These are phyloP conservation scores for Didymella lethalis DNA, from an alignment of 2,329 filamentous ascomycete genomes.

Conservation along the genomic window DNA sequence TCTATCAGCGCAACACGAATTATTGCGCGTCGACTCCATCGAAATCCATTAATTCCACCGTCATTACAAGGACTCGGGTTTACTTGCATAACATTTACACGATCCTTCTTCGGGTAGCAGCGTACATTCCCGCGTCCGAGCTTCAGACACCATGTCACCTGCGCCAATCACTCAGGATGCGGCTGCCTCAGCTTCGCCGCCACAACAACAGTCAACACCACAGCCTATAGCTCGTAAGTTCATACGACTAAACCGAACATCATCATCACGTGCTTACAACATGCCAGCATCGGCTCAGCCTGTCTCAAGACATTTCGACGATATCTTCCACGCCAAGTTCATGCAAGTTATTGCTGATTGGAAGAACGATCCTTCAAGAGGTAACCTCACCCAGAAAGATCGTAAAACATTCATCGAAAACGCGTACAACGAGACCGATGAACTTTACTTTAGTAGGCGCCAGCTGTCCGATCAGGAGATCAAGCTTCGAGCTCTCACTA, in stretches of 20 bases:
- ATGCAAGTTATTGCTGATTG: constrained; percentile 45
- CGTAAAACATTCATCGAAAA: constrained; percentile 46
- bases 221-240: constrained; percentile 21
- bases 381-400: constrained; percentile 42
- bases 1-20: constrained; percentile 23
- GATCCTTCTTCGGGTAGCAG: constrained; percentile 32
- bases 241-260: neutral
- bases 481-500: constrained; percentile 49
- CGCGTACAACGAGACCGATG: constrained; percentile 43
- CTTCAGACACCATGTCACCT: constrained; percentile 44
- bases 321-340: constrained; percentile 47
- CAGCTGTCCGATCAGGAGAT: constrained; percentile 41
- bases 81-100: constrained; percentile 15
- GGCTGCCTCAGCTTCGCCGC: constrained; percentile 32
- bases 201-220: constrained; percentile 27
- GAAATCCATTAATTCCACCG: constrained; percentile 30
- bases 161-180: constrained; percentile 37
- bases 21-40: constrained; percentile 36
- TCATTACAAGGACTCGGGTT: constrained; percentile 13
- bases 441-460: constrained; percentile 40
- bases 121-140: constrained; percentile 35
- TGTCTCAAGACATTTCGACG: constrained; percentile 41
- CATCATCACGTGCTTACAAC: constrained; percentile 13
- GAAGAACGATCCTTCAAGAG: constrained; percentile 41
- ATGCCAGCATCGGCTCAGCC: constrained; percentile 26